These are phyloP conservation scores for Chaetomium fimeti DNA, from an alignment of 495 filamentous ascomycete genomes.

Conservation along the genomic window DNA sequence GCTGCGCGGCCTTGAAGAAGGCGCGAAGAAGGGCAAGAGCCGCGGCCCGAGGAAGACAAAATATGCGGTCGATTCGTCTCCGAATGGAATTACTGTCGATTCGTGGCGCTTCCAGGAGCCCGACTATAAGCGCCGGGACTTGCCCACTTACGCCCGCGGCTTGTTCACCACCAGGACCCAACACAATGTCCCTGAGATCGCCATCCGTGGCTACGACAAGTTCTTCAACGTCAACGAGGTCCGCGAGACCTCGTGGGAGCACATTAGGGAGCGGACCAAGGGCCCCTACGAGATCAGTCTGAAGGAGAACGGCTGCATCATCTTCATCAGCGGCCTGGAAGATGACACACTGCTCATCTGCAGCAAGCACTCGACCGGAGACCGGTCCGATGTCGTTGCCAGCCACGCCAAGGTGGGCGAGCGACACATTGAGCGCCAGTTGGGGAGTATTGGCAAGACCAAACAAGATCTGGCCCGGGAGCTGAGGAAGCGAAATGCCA, in stretches of 20 bases:
- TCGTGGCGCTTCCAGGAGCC: constrained; percentile 93
- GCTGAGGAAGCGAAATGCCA: constrained; percentile 77
- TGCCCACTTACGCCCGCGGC: constrained; percentile 89
- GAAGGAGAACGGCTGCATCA: constrained; percentile 99
- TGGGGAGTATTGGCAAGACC: constrained; percentile 70
- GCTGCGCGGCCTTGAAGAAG: constrained; percentile 56
- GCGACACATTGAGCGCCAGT: constrained; percentile 77
- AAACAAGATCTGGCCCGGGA: constrained; percentile 70
- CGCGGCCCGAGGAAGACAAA: constrained; percentile 66
- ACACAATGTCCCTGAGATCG: constrained; percentile 70
- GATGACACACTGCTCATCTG: constrained; percentile 87
- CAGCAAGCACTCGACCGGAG: constrained; percentile 95
- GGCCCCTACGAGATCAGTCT: constrained; percentile 94
- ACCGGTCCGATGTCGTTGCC: constrained; percentile 59
- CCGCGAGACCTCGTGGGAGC: constrained; percentile 71
- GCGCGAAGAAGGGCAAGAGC: constrained; percentile 49
- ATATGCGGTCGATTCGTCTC: constrained; percentile 61
- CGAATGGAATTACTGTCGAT: constrained; percentile 62
- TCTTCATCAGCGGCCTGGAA: constrained; percentile 89
- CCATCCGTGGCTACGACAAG: constrained; percentile 90
- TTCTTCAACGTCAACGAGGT: constrained; percentile 94
- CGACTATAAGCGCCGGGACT: constrained; percentile 83
- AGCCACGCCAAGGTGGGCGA: constrained; percentile 89
- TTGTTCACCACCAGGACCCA: constrained; percentile 75
- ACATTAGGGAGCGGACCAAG: constrained; percentile 71